A percentile compares a stretch with the other conserved stretches of the same genome.
phyloP scores from a whole-genome alignment of 495 filamentous ascomycete genomes.

The Platismatia glauca region DNA sequence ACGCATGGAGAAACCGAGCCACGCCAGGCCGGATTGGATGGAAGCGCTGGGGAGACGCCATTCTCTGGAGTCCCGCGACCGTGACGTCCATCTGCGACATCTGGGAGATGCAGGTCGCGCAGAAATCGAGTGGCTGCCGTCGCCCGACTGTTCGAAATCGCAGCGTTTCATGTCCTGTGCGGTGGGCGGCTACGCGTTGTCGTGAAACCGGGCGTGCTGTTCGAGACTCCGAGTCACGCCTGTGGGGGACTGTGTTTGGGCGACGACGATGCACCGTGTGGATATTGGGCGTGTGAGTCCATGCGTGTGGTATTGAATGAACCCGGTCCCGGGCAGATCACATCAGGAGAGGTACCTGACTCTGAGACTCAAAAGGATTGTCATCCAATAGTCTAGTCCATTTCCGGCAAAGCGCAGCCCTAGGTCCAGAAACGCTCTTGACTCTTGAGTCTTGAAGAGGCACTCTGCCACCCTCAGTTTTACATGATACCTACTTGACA shows the following conservation, averaged over 20 bases:
- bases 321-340: too few species aligned
- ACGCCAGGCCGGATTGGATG: not conserved
- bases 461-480: too few species aligned
- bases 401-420: not conserved
- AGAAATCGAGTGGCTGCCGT: constrained; percentile 2
- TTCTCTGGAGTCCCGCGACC: not conserved
- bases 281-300: not conserved
- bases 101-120: not conserved
- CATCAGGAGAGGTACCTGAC: too few species aligned
- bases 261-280: not conserved
- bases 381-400: not conserved
- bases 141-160: constrained; percentile 10
- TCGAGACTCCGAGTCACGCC: too few species aligned
- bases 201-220: not conserved
- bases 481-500: too few species aligned
- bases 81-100: not conserved
- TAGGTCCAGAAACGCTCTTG: not conserved
- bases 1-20: not conserved
- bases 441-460: too few species aligned
- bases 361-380: not conserved
- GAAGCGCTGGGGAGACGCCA: not conserved
- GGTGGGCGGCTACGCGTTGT: constrained; percentile 1
- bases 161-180: not conserved
- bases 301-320: not conserved
- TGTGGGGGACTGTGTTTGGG: too few species aligned